Percentiles rank a stretch among this genome's conserved stretches.
Evolutionary conservation across 2,329 filamentous ascomycete species (phyloP).

Genomic region (Aspergillus quadrilineatus): DNA sequence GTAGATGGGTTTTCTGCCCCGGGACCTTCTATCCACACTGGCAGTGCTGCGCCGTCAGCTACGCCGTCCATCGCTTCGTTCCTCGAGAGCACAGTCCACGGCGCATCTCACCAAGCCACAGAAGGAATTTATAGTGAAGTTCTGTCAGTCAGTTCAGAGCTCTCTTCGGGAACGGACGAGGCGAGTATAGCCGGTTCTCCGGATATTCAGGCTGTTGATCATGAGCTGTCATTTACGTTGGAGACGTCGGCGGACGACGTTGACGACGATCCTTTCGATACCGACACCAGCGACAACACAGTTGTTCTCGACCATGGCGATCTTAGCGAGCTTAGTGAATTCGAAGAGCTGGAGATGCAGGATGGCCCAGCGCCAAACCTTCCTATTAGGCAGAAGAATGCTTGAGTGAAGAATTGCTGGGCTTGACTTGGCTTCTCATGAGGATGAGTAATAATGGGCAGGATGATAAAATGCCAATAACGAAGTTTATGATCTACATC

Average conservation of each 20-base stretch:
- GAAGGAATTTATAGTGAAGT: conserved; percentile 30
- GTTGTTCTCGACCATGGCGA: conserved; percentile 16
- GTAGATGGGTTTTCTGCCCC: conserved; percentile 37
- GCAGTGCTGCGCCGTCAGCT: conserved; percentile 25
- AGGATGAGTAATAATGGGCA: neutral
- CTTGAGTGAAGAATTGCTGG: neutral
- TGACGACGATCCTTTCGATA: conserved; percentile 16
- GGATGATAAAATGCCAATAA: neutral
- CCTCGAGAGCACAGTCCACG: conserved; percentile 34
- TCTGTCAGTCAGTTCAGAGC: conserved; percentile 24
- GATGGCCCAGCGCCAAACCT: neutral
- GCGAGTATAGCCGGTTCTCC: too few species aligned
- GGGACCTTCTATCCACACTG: conserved; percentile 35
- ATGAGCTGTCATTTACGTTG: conserved; percentile 4
- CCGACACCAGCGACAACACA: conserved; percentile 25
- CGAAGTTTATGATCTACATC: neutral
- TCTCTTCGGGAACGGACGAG: neutral
- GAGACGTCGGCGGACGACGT: conserved; percentile 13
- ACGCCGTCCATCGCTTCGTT: conserved; percentile 26
- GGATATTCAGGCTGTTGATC: neutral
- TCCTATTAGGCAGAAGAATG: neutral
- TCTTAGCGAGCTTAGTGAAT: neutral
- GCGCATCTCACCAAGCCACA: conserved; percentile 38
- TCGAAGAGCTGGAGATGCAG: conserved; percentile 13
- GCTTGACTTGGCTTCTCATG: neutral